A percentile compares a stretch with the other conserved stretches of the same genome.
Conservation (phyloP, 352 stramenopile species). For the Phytophthora colocasiae region DNA sequence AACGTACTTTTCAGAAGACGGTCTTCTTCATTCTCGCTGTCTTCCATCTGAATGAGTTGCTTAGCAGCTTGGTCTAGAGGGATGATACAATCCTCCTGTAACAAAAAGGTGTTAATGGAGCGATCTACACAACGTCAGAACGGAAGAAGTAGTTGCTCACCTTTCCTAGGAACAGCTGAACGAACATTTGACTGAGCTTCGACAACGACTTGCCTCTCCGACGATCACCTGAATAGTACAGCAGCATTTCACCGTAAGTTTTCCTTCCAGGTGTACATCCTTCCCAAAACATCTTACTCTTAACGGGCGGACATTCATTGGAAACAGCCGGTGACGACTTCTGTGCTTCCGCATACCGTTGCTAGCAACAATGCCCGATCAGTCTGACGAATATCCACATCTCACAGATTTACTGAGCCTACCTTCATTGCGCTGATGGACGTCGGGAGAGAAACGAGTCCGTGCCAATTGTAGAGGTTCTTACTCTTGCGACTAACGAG, state of each 20-base stretch:
- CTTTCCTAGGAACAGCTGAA: slow-evolving; percentile 95
- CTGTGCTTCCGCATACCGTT: slow-evolving; percentile 55
- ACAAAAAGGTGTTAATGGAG: not conserved
- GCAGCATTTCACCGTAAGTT: slow-evolving; percentile 4
- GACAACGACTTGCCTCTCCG: slow-evolving; percentile 89
- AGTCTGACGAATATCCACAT: not conserved
- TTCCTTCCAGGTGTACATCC: not conserved
- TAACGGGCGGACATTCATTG: slow-evolving; percentile 57
- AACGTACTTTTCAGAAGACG: slow-evolving; percentile 83
- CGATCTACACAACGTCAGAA: not conserved
- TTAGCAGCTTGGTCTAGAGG: slow-evolving; percentile 94
- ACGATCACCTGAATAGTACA: slow-evolving; percentile 45
- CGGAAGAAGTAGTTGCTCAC: slow-evolving; percentile 33
- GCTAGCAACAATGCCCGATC: slow-evolving; percentile 21
- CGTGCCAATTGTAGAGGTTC: slow-evolving; percentile 96
- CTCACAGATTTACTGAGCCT: slow-evolving; percentile 6
- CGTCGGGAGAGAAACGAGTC: slow-evolving; percentile 64
- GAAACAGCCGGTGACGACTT: slow-evolving; percentile 28
- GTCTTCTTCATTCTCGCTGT: slow-evolving; percentile 78
- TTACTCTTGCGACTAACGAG: slow-evolving; percentile 96
- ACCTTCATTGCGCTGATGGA: slow-evolving; percentile 84
- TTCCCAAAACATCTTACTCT: slow-evolving; percentile 45
- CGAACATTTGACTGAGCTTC: slow-evolving; percentile 94
- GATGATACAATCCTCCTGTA: slow-evolving; percentile 90
- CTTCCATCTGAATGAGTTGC: slow-evolving; percentile 92